Percentiles rank a stretch among this genome's conserved stretches.
Conservation (phyloP, 2,329 filamentous ascomycete genomes). For the Penicillium sp. region DNA sequence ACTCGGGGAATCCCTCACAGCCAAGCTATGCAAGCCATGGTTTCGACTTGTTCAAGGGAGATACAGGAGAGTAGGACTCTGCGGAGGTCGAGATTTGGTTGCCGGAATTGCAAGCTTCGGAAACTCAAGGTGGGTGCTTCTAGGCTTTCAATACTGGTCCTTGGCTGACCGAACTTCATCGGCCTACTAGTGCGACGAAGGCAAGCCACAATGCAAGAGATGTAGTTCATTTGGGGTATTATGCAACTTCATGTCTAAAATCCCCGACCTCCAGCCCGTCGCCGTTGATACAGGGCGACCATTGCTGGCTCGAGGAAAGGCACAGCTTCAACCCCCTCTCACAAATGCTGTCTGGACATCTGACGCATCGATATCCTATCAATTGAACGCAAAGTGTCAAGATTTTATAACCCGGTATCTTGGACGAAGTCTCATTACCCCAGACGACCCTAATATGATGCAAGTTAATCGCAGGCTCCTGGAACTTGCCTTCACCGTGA, state of each 20-base stretch:
- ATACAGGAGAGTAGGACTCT: not conserved
- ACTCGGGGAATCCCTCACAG: not conserved
- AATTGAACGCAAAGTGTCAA: not conserved
- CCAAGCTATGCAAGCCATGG: not conserved
- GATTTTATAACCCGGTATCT: not conserved
- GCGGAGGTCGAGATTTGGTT: not conserved
- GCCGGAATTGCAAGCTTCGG: not conserved
- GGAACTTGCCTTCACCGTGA: not conserved
- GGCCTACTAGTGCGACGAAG: conserved; percentile 47
- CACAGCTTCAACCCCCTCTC: conserved; percentile 22
- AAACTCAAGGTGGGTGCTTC: not conserved
- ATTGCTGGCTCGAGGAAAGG: conserved; percentile 16
- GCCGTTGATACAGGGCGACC: conserved; percentile 18
- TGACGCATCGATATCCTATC: not conserved
- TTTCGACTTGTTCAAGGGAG: not conserved
- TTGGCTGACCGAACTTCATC: conserved; percentile 5
- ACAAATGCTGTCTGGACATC: conserved; percentile 36
- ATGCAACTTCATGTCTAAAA: conserved; percentile 43
- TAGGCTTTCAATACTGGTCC: not conserved
- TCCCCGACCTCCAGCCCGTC: conserved; percentile 41
- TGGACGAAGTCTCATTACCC: not conserved
- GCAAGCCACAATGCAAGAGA: conserved; percentile 44
- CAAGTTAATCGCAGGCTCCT: not conserved
- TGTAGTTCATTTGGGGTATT: conserved; percentile 46
- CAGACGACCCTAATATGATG: not conserved